phyloP scores from a whole-genome alignment of 148 eudicot species.

The Rhododendron mucronatum region DNA sequence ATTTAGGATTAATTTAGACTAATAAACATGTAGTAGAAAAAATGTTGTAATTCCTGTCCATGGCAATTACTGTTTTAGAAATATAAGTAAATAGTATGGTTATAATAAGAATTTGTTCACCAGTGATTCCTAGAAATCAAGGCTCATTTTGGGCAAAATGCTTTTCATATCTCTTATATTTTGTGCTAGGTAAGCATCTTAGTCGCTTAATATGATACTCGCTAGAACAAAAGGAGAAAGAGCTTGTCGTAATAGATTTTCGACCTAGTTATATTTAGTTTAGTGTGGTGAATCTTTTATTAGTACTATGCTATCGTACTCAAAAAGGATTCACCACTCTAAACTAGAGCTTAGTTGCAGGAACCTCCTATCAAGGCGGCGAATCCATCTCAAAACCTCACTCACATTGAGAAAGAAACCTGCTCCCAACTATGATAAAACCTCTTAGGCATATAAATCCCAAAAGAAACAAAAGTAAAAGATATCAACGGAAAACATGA shows the following conservation, averaged over 20 bases:
- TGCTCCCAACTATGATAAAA: neutral
- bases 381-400: neutral
- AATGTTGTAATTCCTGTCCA: too few species aligned
- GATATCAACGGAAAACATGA: neutral
- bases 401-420: neutral
- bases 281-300: neutral
- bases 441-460: neutral
- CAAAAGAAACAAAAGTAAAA: neutral
- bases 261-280: neutral
- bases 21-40: too few species aligned
- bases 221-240: neutral
- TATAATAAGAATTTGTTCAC: neutral
- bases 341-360: neutral
- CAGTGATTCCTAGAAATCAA: neutral
- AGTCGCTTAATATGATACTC: neutral
- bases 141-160: neutral
- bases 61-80: neutral
- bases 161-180: neutral
- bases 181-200: neutral
- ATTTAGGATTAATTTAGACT: neutral
- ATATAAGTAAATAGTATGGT: too few species aligned
- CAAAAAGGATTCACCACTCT: neutral
- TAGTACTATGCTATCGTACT: neutral
- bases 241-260: too few species aligned
- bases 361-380: neutral